These are phyloP conservation scores for Eragrostis curvula DNA, from an alignment of 176 grass and related monocot genomes.

Conservation along the genomic window DNA sequence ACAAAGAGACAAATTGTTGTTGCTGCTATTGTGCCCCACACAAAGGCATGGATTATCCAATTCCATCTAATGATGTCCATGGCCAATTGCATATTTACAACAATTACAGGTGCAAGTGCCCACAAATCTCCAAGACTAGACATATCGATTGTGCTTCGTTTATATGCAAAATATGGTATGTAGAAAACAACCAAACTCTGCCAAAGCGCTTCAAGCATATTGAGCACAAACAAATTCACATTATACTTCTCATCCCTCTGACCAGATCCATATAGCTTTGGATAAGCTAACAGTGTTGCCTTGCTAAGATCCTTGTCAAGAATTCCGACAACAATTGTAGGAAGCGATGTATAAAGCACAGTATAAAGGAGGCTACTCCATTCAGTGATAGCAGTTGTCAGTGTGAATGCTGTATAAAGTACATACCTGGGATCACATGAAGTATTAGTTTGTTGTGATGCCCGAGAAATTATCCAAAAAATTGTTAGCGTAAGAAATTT, in stretches of 20 bases:
- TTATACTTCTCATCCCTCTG: slow-evolving; percentile 78
- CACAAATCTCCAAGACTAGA: slow-evolving; percentile 85
- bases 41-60: slow-evolving; percentile 69
- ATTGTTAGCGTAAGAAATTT: not conserved
- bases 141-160: slow-evolving; percentile 65
- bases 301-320: slow-evolving; percentile 85
- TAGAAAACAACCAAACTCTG: slow-evolving; percentile 89
- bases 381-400: slow-evolving; percentile 82
- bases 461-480: slow-evolving; percentile 10
- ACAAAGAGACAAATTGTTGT: slow-evolving; percentile 69
- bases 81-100: slow-evolving; percentile 86
- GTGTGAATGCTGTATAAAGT: slow-evolving; percentile 74
- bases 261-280: slow-evolving; percentile 83
- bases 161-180: slow-evolving; percentile 81
- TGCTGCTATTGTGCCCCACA: slow-evolving; percentile 69
- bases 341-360: slow-evolving; percentile 87
- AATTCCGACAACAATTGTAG: slow-evolving; percentile 82
- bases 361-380: slow-evolving; percentile 87
- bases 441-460: slow-evolving; percentile 14
- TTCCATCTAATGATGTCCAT: slow-evolving; percentile 84
- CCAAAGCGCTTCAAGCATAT: slow-evolving; percentile 78
- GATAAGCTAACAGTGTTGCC: slow-evolving; percentile 65
- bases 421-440: slow-evolving; percentile 74
- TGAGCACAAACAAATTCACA: slow-evolving; percentile 74
- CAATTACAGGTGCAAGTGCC: slow-evolving; percentile 77